Percentiles rank a stretch among this genome's conserved stretches.
These are phyloP conservation scores for Salix viminalis DNA, from an alignment of 345 rosid genomes.

Conservation along the genomic window DNA sequence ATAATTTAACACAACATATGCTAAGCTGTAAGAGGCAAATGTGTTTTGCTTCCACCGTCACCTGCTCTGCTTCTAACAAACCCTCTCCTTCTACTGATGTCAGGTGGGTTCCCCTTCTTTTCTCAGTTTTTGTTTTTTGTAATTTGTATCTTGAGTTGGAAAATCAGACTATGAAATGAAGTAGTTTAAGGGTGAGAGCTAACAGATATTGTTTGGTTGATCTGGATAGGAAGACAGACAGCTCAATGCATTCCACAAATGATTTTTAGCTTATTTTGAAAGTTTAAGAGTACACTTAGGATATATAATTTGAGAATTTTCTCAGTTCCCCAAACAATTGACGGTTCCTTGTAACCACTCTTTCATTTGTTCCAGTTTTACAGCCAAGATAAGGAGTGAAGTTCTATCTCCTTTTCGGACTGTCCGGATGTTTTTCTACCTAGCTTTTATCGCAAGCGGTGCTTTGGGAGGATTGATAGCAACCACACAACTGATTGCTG, in stretches of 20 bases:
- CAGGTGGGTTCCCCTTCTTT: slow-evolving; percentile 39
- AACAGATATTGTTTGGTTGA: not conserved
- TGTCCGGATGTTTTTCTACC: slow-evolving; percentile 92
- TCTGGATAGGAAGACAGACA: not conserved
- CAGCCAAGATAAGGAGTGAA: slow-evolving; percentile 83
- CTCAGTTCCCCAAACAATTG: too few species aligned
- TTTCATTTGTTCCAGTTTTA: slow-evolving; percentile 55
- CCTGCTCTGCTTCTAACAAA: slow-evolving; percentile 55
- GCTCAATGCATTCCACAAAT: too few species aligned
- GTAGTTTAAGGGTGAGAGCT: not conserved
- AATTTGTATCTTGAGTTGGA: not conserved
- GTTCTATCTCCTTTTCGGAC: slow-evolving; percentile 91
- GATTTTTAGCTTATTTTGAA: too few species aligned
- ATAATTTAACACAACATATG: not conserved
- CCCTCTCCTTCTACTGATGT: slow-evolving; percentile 52
- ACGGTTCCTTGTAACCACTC: slow-evolving; percentile 17
- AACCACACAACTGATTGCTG: slow-evolving; percentile 64
- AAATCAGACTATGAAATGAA: not conserved
- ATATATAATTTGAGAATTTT: too few species aligned
- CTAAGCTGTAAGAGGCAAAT: slow-evolving; percentile 4
- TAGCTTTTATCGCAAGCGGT: slow-evolving; percentile 76
- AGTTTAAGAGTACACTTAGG: not conserved
- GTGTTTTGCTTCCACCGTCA: slow-evolving; percentile 7
- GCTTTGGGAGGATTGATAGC: slow-evolving; percentile 82
- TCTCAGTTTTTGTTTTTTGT: not conserved